A percentile compares a stretch with the other conserved stretches of the same genome.
Evolutionary conservation across 805 yeast genomes (phyloP).

Genomic region (Myxozyma udenii): DNA sequence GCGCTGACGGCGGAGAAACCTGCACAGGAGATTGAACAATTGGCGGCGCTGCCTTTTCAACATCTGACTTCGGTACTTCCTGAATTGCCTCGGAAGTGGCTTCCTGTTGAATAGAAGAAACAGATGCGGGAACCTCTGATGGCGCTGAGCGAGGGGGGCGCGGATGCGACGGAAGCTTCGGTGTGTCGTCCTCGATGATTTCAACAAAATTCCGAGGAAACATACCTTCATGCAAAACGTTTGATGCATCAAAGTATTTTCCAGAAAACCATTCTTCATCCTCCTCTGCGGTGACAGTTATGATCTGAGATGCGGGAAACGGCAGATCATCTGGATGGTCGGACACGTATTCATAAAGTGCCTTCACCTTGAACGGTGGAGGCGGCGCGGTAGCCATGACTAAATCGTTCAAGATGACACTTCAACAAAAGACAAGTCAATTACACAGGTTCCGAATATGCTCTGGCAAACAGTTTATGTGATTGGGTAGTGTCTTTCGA

Average conservation of each 20-base stretch:
- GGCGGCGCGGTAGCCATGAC: conserved; percentile 11
- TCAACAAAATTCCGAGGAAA: conserved; percentile 86
- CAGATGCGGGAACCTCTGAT: not conserved
- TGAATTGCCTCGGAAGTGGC: not conserved
- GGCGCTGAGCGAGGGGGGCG: conserved; percentile 4
- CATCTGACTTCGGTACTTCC: not conserved
- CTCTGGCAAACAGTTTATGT: no score
- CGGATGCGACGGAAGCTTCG: conserved; percentile 24
- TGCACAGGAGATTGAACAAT: not conserved
- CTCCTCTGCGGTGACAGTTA: conserved; percentile 73
- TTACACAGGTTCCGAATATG: no score
- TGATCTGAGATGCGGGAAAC: conserved; percentile 63
- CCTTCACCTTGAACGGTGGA: conserved; percentile 64
- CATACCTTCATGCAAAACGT: conserved; percentile 59
- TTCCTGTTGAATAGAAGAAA: no score
- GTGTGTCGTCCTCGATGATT: conserved; percentile 27
- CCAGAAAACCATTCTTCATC: conserved; percentile 94
- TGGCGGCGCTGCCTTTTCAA: conserved; percentile 1
- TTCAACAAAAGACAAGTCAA: no score
- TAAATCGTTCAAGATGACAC: no score
- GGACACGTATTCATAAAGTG: conserved; percentile 63
- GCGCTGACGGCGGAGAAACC: not conserved
- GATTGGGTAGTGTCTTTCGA: no score
- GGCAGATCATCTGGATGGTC: conserved; percentile 81
- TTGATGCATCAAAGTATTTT: conserved; percentile 47